phyloP scores from a whole-genome alignment of 176 grass and related monocot genomes.

The Calamus simplicifolius region DNA sequence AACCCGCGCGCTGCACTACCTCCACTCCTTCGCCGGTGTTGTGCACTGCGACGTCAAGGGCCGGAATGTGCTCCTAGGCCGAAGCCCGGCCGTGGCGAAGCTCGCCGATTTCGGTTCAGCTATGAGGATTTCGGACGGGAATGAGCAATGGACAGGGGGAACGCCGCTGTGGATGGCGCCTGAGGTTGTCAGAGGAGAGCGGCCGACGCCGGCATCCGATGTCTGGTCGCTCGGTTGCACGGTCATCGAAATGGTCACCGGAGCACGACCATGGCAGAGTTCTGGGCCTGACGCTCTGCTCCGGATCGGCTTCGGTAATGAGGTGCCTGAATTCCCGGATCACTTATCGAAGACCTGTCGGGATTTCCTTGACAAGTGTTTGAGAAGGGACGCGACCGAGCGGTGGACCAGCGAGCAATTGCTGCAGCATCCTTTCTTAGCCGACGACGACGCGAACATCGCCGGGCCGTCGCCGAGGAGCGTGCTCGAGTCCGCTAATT shows the following conservation, averaged over 20 bases:
- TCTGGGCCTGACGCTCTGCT: background rate
- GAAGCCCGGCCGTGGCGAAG: constrained; percentile 1
- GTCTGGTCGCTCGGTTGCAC: constrained; percentile 22
- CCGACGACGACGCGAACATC: background rate
- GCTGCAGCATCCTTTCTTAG: constrained; percentile 12
- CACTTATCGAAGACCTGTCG: background rate
- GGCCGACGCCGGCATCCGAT: constrained; percentile 11
- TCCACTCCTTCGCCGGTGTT: constrained; percentile 13
- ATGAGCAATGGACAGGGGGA: background rate
- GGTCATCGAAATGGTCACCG: constrained; percentile 14
- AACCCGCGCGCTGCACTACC: constrained; percentile 1
- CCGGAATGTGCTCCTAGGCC: constrained; percentile 10
- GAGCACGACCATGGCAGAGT: background rate
- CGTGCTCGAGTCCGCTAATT: constrained; percentile 3
- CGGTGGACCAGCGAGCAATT: constrained; percentile 16
- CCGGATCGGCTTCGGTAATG: constrained; percentile 1
- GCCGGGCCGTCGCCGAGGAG: constrained; percentile 1
- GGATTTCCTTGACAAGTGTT: constrained; percentile 9
- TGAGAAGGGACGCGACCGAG: constrained; percentile 5
- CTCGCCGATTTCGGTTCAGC: constrained; percentile 13
- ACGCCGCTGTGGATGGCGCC: constrained; percentile 21
- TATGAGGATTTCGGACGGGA: background rate
- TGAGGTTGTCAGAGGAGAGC: constrained; percentile 14
- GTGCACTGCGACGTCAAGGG: constrained; percentile 27
- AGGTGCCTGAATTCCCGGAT: background rate